These are phyloP conservation scores for Fonsecaea monophora DNA, from an alignment of 2,329 filamentous ascomycete species.

Conservation along the genomic window DNA sequence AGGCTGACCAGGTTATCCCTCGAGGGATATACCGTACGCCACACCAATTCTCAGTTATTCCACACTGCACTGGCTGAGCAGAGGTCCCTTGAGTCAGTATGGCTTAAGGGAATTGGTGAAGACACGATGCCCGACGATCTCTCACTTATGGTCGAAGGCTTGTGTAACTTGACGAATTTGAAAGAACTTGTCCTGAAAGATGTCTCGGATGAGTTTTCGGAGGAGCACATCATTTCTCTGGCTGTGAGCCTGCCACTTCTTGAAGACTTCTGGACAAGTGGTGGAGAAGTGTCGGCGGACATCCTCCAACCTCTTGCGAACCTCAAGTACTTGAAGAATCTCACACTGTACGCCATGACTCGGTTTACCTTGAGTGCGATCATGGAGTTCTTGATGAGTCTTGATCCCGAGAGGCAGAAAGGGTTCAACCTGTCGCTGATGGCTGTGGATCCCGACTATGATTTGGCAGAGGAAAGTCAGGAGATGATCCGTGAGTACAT, in stretches of 20 bases:
- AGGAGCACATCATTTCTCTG: conserved; percentile 43
- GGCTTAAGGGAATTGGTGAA: conserved; percentile 44
- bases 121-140: conserved; percentile 40
- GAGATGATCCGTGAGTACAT: conserved; percentile 43
- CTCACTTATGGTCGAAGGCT: conserved; percentile 43
- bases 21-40: conserved; percentile 41
- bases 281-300: conserved; percentile 43
- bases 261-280: conserved; percentile 46
- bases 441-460: conserved; percentile 38
- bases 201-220: conserved; percentile 45
- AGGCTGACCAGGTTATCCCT: conserved; percentile 44
- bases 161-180: conserved; percentile 43
- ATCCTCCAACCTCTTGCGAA: conserved; percentile 43
- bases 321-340: conserved; percentile 40
- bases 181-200: conserved; percentile 46
- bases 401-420: conserved; percentile 42
- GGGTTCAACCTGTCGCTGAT: conserved; percentile 45
- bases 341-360: conserved; percentile 45
- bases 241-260: conserved; percentile 43
- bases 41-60: conserved; percentile 38
- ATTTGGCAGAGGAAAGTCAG: conserved; percentile 42
- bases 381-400: conserved; percentile 43
- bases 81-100: conserved; percentile 41
- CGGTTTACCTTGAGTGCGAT: conserved; percentile 45
- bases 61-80: conserved; percentile 44